Percentiles rank a stretch among this genome's conserved stretches.
Evolutionary conservation across 2,329 filamentous ascomycete genomes (phyloP).

Genomic region (Arthrinium puccinioides): DNA sequence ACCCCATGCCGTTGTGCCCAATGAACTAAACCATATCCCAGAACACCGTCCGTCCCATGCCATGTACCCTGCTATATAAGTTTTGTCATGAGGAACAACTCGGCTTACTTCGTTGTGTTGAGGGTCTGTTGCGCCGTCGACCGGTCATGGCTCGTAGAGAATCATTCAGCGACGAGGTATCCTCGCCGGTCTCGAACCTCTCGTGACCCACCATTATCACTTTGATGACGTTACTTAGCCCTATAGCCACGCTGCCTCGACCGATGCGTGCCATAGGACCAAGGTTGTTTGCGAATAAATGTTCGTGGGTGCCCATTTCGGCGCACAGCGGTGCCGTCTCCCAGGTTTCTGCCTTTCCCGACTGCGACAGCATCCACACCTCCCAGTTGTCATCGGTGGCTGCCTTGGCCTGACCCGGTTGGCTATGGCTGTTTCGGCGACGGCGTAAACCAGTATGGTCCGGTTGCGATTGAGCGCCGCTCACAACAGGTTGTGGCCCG

Average conservation of each 20-base stretch:
- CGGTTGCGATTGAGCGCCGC: constrained; percentile 10
- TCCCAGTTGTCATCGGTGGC: constrained; percentile 37
- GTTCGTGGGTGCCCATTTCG: constrained; percentile 33
- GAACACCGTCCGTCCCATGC: too few species aligned
- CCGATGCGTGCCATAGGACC: constrained; percentile 61
- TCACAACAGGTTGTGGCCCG: constrained; percentile 14
- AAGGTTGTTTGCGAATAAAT: constrained; percentile 57
- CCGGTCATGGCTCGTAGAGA: constrained; percentile 27
- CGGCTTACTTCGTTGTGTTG: neutral
- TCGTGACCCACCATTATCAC: constrained; percentile 61
- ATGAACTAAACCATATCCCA: too few species aligned
- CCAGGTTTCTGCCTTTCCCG: constrained; percentile 33
- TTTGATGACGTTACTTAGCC: constrained; percentile 67
- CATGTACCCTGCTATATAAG: too few species aligned
- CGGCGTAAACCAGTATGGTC: constrained; percentile 19
- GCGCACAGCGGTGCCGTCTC: constrained; percentile 38
- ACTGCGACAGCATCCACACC: constrained; percentile 44
- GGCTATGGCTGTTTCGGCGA: constrained; percentile 14
- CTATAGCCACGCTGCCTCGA: constrained; percentile 58
- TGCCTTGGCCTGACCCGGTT: constrained; percentile 8
- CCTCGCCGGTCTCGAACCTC: constrained; percentile 43
- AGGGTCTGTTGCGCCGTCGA: constrained; percentile 21
- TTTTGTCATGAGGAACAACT: neutral
- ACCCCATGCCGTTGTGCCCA: too few species aligned
- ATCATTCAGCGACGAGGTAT: constrained; percentile 19